A percentile compares a stretch with the other conserved stretches of the same genome.
phyloP scores from a whole-genome alignment of 1,139 yeast species.

The Sugiyamaella castrensis region DNA sequence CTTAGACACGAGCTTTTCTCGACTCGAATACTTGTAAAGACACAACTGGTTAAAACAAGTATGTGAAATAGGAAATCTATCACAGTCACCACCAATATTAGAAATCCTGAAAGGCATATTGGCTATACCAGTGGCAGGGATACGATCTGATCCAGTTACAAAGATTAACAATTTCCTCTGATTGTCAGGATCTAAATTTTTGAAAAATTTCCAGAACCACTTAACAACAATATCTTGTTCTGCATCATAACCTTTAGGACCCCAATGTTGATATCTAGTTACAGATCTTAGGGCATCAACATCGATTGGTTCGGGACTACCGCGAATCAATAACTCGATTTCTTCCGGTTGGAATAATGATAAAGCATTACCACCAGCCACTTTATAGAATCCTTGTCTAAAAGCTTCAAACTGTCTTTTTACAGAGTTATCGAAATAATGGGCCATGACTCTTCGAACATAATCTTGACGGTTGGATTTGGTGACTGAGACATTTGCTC shows the following conservation, averaged over 20 bases:
- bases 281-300: constrained; percentile 63
- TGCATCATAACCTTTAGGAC: constrained; percentile 40
- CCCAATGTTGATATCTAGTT: constrained; percentile 69
- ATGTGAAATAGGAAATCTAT: constrained; percentile 77
- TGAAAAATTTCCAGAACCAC: constrained; percentile 88
- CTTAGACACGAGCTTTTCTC: constrained; percentile 53
- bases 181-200: constrained; percentile 42
- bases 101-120: constrained; percentile 67
- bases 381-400: constrained; percentile 66
- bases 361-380: constrained; percentile 77
- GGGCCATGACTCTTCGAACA: constrained; percentile 59
- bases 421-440: constrained; percentile 57
- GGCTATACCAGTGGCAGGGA: constrained; percentile 84
- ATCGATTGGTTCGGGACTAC: constrained; percentile 69
- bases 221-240: constrained; percentile 41
- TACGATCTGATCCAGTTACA: constrained; percentile 85
- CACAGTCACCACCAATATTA: constrained; percentile 49
- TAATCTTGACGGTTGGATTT: constrained; percentile 55
- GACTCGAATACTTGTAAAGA: constrained; percentile 58
- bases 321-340: constrained; percentile 72
- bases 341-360: constrained; percentile 78
- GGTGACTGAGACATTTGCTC: constrained; percentile 54
- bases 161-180: constrained; percentile 69
- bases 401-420: constrained; percentile 55
- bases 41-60: constrained; percentile 92